Evolutionary conservation across 2,329 filamentous ascomycete species (phyloP).

Genomic region (Exophiala aquamarina): DNA sequence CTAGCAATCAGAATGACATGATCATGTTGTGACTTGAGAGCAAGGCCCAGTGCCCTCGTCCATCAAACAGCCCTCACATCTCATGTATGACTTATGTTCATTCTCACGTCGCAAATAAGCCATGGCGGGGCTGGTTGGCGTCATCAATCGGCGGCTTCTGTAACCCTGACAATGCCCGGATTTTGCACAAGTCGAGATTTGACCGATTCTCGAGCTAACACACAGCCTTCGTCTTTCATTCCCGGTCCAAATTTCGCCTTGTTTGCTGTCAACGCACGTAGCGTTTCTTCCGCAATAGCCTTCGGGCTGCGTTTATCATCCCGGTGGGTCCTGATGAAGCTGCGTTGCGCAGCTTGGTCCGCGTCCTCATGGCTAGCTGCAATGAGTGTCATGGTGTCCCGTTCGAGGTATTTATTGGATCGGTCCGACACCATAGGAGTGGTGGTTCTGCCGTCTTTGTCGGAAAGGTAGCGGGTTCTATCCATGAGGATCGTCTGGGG

Average conservation of each 20-base stretch:
- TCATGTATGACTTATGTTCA: too few species aligned
- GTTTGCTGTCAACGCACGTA: conserved; percentile 47
- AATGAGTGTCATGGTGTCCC: conserved; percentile 36
- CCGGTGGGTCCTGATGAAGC: conserved; percentile 44
- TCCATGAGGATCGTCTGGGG: conserved; percentile 24
- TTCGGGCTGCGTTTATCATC: conserved; percentile 37
- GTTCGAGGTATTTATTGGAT: conserved; percentile 33
- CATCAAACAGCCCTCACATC: too few species aligned
- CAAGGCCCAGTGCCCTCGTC: too few species aligned
- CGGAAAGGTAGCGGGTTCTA: conserved; percentile 23
- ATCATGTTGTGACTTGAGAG: too few species aligned
- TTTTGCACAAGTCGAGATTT: conserved; percentile 51
- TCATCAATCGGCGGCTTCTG: conserved; percentile 25
- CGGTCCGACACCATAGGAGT: conserved; percentile 17
- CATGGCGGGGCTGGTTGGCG: too few species aligned
- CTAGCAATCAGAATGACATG: too few species aligned
- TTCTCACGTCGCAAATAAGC: too few species aligned
- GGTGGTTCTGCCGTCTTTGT: conserved; percentile 24
- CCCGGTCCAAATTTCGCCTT: conserved; percentile 54
- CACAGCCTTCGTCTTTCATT: conserved; percentile 54
- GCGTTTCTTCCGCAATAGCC: conserved; percentile 46
- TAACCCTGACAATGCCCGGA: conserved; percentile 46
- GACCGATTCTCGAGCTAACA: conserved; percentile 53
- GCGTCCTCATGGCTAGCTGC: conserved; percentile 21
- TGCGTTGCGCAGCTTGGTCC: conserved; percentile 36